Percentiles rank a stretch among this genome's conserved stretches.
Conservation (phyloP, 768 basidiomycete genomes). For the Phylloporus rhodoxanthus region DNA sequence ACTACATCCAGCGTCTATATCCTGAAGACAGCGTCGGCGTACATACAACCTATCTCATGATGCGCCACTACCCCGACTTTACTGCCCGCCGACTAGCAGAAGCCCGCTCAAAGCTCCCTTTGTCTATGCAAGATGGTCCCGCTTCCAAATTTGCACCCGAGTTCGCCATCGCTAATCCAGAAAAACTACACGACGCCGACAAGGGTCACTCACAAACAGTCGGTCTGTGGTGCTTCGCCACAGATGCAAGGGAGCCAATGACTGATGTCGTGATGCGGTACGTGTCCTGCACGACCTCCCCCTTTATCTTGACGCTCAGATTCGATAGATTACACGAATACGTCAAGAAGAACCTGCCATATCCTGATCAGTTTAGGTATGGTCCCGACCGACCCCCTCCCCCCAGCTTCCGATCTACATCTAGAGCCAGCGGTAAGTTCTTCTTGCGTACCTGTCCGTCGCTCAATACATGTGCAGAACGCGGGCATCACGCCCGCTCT, state of each 20-base stretch:
- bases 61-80: constrained; percentile 68
- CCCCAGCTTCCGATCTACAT: constrained; percentile 39
- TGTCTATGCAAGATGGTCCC: constrained; percentile 25
- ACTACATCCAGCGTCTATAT: constrained; percentile 67
- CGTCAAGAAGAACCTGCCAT: constrained; percentile 58
- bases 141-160: constrained; percentile 46
- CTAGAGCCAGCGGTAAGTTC: constrained; percentile 26
- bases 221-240: constrained; percentile 72
- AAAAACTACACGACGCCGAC: constrained; percentile 39
- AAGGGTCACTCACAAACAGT: constrained; percentile 57
- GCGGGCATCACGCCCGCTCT: constrained; percentile 24
- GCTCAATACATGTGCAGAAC: constrained; percentile 18
- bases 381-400: constrained; percentile 63
- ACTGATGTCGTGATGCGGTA: constrained; percentile 66
- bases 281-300: not conserved
- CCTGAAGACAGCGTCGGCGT: constrained; percentile 69
- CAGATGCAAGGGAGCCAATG: constrained; percentile 65
- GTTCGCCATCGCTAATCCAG: constrained; percentile 41
- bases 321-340: constrained; percentile 53
- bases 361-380: constrained; percentile 68
- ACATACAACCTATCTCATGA: constrained; percentile 63
- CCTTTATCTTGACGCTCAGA: not conserved
- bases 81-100: constrained; percentile 44
- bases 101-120: constrained; percentile 24
- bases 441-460: not conserved